These are phyloP conservation scores for Eucalyptus sideroxylon DNA, from an alignment of 345 rosid genomes.

Conservation along the genomic window DNA sequence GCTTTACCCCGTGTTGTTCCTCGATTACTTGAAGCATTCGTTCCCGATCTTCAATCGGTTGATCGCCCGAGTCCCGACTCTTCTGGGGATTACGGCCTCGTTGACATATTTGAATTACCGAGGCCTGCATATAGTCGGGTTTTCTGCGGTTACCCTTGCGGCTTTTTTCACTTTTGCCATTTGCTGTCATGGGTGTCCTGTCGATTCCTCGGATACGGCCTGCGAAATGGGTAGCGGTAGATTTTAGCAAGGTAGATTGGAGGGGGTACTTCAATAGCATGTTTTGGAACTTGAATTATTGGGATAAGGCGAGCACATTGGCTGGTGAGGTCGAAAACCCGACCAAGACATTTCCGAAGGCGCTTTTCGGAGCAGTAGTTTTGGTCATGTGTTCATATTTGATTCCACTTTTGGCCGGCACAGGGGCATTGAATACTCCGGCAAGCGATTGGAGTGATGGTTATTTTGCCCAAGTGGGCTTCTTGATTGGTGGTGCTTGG, in stretches of 20 bases:
- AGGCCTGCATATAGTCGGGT: constrained; percentile 78
- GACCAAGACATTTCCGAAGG: constrained; percentile 81
- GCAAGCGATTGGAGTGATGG: constrained; percentile 82
- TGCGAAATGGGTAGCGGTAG: constrained; percentile 57
- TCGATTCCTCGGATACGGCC: constrained; percentile 63
- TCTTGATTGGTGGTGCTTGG: constrained; percentile 84
- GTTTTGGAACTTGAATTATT: constrained; percentile 96
- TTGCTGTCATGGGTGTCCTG: constrained; percentile 57
- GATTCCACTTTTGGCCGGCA: constrained; percentile 77
- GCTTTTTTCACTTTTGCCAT: constrained; percentile 73
- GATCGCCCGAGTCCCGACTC: constrained; percentile 70
- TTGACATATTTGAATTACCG: constrained; percentile 82
- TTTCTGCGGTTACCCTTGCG: constrained; percentile 63
- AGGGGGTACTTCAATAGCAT: constrained; percentile 80
- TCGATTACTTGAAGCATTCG: constrained; percentile 86
- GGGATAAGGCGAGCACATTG: constrained; percentile 97
- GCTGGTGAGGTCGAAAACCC: constrained; percentile 87
- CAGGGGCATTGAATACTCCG: constrained; percentile 46
- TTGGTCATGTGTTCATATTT: constrained; percentile 71
- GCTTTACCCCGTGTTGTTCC: constrained; percentile 75
- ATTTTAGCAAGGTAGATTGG: constrained; percentile 61
- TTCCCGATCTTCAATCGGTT: constrained; percentile 47
- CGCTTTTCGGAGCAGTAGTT: constrained; percentile 64
- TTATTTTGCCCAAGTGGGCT: constrained; percentile 86
- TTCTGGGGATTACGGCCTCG: constrained; percentile 57